These are phyloP conservation scores for Scenedesmus sp. DNA, from an alignment of 163 green algal genomes.

Conservation along the genomic window DNA sequence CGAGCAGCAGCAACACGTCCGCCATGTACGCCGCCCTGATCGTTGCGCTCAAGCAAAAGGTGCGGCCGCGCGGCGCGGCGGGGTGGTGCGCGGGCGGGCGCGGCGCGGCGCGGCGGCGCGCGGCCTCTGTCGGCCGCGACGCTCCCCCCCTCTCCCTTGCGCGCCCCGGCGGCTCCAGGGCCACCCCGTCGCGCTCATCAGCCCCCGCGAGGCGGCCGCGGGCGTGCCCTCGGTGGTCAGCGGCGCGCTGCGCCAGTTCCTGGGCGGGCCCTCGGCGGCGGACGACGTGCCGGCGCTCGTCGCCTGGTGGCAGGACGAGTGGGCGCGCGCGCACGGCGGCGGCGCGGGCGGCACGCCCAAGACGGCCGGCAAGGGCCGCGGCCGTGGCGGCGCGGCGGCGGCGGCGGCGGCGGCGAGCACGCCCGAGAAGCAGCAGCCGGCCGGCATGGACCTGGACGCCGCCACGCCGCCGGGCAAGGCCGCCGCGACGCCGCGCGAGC, in stretches of 20 bases:
- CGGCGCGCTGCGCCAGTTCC: slow-evolving; percentile 15
- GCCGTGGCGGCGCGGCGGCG: not conserved
- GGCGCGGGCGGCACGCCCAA: not conserved
- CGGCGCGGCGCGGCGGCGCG: not conserved
- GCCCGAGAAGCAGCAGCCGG: no score
- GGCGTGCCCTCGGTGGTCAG: slow-evolving; percentile 8
- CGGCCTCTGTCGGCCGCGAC: no score
- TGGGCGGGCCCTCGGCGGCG: slow-evolving; percentile 14
- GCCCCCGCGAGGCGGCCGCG: not conserved
- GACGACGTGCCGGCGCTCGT: slow-evolving; percentile 38
- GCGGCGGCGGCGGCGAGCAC: not conserved
- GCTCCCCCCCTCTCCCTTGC: no score
- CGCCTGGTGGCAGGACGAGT: slow-evolving; percentile 40
- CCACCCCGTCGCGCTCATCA: slow-evolving; percentile 29
- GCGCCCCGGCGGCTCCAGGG: slow-evolving; percentile 12
- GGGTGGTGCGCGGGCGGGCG: not conserved
- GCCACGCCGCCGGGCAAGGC: not conserved
- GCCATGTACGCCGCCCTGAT: slow-evolving; percentile 4
- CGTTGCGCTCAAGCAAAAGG: slow-evolving; percentile 1
- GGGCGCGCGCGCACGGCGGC: not conserved
- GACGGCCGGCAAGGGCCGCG: slow-evolving; percentile 1
- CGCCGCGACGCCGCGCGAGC: not conserved
- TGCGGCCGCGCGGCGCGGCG: not conserved
- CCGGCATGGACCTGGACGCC: not conserved
- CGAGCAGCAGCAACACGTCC: slow-evolving; percentile 14